Evolutionary conservation across 2,329 filamentous ascomycete genomes (phyloP).

Genomic region (Metarhizium album): DNA sequence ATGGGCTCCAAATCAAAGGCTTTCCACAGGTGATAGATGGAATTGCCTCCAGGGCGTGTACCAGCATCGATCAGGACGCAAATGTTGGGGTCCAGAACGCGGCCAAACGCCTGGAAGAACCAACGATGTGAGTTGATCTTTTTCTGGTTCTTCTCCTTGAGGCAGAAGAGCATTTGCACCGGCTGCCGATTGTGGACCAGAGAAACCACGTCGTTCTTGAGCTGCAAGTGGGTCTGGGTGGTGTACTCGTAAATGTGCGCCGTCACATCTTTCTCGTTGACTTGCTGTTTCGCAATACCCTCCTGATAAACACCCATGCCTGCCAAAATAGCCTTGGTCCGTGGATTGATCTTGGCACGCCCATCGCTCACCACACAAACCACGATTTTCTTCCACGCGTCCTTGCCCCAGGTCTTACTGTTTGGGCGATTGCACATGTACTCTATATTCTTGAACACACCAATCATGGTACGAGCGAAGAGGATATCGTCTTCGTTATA

Average conservation of each 20-base stretch:
- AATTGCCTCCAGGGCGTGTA: conserved; percentile 86
- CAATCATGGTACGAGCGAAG: conserved; percentile 90
- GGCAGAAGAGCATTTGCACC: conserved; percentile 92
- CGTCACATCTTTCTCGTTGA: conserved; percentile 92
- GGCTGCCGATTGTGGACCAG: conserved; percentile 80
- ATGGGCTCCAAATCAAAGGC: conserved; percentile 96
- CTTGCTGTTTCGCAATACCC: conserved; percentile 95
- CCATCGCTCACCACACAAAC: conserved; percentile 96
- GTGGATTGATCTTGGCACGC: conserved; percentile 89
- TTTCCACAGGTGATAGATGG: conserved; percentile 97
- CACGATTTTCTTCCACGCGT: conserved; percentile 99
- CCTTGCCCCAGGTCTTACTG: conserved; percentile 96
- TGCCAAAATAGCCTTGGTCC: conserved; percentile 80
- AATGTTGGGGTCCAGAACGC: conserved; percentile 87
- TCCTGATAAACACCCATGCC: conserved; percentile 97
- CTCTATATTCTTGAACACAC: conserved; percentile 97
- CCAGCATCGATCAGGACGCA: conserved; percentile 94
- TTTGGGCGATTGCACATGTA: conserved; percentile 91
- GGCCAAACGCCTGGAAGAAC: conserved; percentile 97
- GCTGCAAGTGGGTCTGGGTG: conserved; percentile 71
- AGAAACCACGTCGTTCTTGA: conserved; percentile 82
- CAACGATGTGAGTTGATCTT: conserved; percentile 99
- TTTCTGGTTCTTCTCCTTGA: conserved; percentile 99
- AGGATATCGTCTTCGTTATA: conserved; percentile 98
- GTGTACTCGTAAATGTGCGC: conserved; percentile 97